These are phyloP conservation scores for Combretum micranthum DNA, from an alignment of 345 rosid species.

Conservation along the genomic window DNA sequence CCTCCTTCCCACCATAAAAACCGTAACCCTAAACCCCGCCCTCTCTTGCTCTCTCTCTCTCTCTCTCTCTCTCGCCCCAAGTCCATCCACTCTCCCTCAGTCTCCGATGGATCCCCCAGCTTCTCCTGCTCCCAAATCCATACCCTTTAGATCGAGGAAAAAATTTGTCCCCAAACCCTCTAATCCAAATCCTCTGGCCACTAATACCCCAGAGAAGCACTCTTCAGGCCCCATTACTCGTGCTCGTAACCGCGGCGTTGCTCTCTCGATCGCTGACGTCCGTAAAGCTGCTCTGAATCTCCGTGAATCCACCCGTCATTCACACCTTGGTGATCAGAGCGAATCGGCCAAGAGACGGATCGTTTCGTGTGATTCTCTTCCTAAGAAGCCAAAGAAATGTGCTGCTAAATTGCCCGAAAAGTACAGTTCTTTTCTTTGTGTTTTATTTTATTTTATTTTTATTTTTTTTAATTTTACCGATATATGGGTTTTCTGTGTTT, in stretches of 20 bases:
- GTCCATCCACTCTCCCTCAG: background rate
- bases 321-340: background rate
- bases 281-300: constrained; percentile 44
- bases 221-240: constrained; percentile 24
- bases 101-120: constrained; percentile 22
- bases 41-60: background rate
- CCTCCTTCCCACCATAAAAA: too few species aligned
- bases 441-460: background rate
- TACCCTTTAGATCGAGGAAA: constrained; percentile 39
- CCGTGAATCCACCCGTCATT: constrained; percentile 13
- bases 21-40: too few species aligned
- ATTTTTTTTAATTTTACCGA: background rate
- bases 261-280: constrained; percentile 54
- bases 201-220: constrained; percentile 54
- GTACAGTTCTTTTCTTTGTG: constrained; percentile 15
- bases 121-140: constrained; percentile 17
- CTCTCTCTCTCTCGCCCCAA: background rate
- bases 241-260: constrained; percentile 42
- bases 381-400: constrained; percentile 9
- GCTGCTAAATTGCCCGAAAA: constrained; percentile 30
- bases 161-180: background rate
- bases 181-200: constrained; percentile 11
- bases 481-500: background rate
- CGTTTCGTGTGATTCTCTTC: constrained; percentile 18
- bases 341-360: constrained; percentile 38